These are phyloP conservation scores for Tillandsia fasciculata DNA, from an alignment of 176 grass and related monocot genomes.

Conservation along the genomic window DNA sequence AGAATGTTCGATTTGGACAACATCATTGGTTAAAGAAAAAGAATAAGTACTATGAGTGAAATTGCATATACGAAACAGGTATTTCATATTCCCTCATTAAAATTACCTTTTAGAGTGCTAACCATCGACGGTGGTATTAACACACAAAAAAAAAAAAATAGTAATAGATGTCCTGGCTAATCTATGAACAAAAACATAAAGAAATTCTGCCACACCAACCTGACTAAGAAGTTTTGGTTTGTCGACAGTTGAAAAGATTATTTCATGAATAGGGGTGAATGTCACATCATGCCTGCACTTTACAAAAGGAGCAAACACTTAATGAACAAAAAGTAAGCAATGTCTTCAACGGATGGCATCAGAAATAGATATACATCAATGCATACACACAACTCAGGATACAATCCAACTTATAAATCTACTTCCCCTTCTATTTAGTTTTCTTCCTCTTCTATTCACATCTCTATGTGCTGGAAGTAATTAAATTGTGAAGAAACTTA, in stretches of 20 bases:
- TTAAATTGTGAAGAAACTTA: background rate
- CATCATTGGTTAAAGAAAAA: too few species aligned
- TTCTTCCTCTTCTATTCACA: too few species aligned
- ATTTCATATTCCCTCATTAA: too few species aligned
- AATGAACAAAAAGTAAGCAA: background rate
- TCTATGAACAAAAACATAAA: background rate
- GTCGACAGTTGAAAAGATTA: constrained; percentile 86
- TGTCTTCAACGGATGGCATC: background rate
- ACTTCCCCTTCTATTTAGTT: too few species aligned
- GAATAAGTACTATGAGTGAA: too few species aligned
- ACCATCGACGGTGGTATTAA: background rate
- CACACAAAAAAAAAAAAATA: background rate
- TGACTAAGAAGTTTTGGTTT: constrained; percentile 99
- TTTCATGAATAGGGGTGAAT: constrained; percentile 68
- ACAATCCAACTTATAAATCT: too few species aligned
- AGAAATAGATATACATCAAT: too few species aligned
- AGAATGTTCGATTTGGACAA: too few species aligned
- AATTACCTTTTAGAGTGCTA: background rate
- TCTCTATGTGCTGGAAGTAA: too few species aligned
- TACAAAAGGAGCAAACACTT: constrained; percentile 12
- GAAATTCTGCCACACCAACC: constrained; percentile 30
- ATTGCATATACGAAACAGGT: too few species aligned
- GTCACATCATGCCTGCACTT: constrained; percentile 57
- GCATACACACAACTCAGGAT: too few species aligned
- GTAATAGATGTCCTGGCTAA: background rate